A percentile compares a stretch with the other conserved stretches of the same genome.
Evolutionary conservation across 1,284 basidiomycete genomes (phyloP).

Genomic region (Leccinum griseonigrum): DNA sequence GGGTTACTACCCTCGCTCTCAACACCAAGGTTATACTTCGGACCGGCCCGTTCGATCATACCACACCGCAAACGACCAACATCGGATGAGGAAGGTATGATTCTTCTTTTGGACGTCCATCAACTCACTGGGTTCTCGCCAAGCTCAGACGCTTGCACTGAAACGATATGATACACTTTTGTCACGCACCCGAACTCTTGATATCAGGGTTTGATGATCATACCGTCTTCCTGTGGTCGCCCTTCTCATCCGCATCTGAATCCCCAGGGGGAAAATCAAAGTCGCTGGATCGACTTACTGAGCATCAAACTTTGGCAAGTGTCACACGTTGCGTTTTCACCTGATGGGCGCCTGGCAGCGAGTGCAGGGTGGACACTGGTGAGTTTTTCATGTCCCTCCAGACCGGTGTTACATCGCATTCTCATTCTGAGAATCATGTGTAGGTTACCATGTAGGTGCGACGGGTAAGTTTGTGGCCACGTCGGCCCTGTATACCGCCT

Average conservation of each 20-base stretch:
- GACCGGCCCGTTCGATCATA: slow-evolving; percentile 87
- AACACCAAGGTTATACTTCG: slow-evolving; percentile 95
- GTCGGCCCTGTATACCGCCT: slow-evolving; percentile 80
- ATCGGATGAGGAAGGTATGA: neutral
- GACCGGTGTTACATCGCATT: neutral
- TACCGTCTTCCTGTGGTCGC: slow-evolving; percentile 91
- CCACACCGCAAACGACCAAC: slow-evolving; percentile 31
- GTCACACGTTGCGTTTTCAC: slow-evolving; percentile 93
- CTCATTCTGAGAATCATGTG: neutral
- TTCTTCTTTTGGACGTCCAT: neutral
- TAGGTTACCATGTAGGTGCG: slow-evolving; percentile 42
- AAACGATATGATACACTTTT: slow-evolving; percentile 56
- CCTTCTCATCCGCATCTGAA: slow-evolving; percentile 47
- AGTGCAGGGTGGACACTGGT: slow-evolving; percentile 82
- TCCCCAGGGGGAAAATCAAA: slow-evolving; percentile 62
- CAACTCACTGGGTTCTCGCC: neutral
- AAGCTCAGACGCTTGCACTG: slow-evolving; percentile 69
- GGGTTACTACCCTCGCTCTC: slow-evolving; percentile 96
- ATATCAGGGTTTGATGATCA: slow-evolving; percentile 96
- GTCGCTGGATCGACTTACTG: slow-evolving; percentile 84
- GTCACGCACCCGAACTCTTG: slow-evolving; percentile 74
- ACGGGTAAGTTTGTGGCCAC: slow-evolving; percentile 93
- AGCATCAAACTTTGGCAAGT: slow-evolving; percentile 90
- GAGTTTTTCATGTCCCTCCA: neutral
- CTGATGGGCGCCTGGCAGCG: slow-evolving; percentile 90